Conservation (phyloP, 2,329 filamentous ascomycete genomes). For the Sporothrix luriei region DNA sequence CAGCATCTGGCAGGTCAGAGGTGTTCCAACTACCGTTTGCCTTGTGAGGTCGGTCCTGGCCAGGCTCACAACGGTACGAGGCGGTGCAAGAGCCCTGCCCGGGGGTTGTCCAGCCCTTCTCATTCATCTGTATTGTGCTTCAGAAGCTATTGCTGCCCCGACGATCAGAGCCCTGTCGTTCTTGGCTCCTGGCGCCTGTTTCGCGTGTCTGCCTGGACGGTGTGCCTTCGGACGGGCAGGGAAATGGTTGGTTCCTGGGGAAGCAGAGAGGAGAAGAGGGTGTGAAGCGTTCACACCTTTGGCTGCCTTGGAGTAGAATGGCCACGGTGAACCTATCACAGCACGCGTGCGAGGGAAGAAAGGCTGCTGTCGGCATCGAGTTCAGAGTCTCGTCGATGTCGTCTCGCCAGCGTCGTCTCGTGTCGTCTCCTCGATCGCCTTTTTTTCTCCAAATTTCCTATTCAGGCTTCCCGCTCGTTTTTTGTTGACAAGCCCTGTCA, state of each 20-base stretch:
- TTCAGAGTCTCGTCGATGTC: neutral
- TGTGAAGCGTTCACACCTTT: constrained; percentile 17
- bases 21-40: constrained; percentile 14
- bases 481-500: neutral
- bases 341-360: neutral
- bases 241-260: neutral
- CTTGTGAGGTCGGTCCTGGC: constrained; percentile 16
- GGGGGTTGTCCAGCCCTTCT: neutral
- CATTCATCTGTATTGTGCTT: neutral
- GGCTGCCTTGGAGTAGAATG: constrained; percentile 17
- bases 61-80: constrained; percentile 17
- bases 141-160: neutral
- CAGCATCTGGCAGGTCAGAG: constrained; percentile 19
- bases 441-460: neutral
- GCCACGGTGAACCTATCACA: constrained; percentile 19
- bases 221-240: constrained; percentile 1
- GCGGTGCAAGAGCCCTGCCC: neutral
- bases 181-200: constrained; percentile 19
- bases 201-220: constrained; percentile 24
- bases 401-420: no score
- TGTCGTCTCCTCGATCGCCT: constrained; percentile 17
- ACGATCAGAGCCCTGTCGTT: neutral
- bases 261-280: constrained; percentile 12
- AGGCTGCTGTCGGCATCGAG: constrained; percentile 8
- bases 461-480: neutral